Conservation (phyloP, 2,329 filamentous ascomycete species). For the Paecilomyces fulvus region DNA sequence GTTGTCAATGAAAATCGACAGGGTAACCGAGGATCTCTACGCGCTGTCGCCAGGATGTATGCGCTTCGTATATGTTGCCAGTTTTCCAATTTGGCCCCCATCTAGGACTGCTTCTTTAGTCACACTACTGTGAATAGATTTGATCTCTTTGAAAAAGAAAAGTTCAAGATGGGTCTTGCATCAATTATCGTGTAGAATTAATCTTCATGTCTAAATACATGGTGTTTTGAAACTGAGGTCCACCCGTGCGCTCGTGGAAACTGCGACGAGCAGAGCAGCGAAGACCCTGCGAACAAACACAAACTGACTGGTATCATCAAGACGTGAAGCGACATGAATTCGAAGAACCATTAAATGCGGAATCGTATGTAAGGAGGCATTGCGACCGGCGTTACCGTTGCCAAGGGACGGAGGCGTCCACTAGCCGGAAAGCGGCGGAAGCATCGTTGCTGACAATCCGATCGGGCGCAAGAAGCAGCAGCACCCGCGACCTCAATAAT, state of each 20-base stretch:
- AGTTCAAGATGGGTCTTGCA: conserved; percentile 5
- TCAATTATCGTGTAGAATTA: neutral
- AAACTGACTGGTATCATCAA: neutral
- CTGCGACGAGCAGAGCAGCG: neutral
- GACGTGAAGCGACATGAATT: neutral
- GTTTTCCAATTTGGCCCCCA: neutral
- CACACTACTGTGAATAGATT: neutral
- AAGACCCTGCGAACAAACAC: neutral
- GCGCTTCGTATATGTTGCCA: neutral
- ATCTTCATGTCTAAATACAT: neutral
- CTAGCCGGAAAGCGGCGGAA: neutral
- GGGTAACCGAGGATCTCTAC: neutral
- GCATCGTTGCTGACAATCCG: neutral
- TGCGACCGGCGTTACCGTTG: neutral
- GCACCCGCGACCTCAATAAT: neutral
- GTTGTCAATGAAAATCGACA: neutral
- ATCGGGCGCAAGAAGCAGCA: neutral
- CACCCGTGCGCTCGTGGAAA: neutral
- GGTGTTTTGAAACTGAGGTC: neutral
- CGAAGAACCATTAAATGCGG: neutral
- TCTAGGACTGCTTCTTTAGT: neutral
- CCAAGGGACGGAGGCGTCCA: neutral
- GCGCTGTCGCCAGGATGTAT: neutral
- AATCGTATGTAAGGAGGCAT: neutral
- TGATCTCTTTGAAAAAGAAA: neutral